Conservation (phyloP, 2,329 filamentous ascomycete genomes). For the Cryphonectria parasitica region DNA sequence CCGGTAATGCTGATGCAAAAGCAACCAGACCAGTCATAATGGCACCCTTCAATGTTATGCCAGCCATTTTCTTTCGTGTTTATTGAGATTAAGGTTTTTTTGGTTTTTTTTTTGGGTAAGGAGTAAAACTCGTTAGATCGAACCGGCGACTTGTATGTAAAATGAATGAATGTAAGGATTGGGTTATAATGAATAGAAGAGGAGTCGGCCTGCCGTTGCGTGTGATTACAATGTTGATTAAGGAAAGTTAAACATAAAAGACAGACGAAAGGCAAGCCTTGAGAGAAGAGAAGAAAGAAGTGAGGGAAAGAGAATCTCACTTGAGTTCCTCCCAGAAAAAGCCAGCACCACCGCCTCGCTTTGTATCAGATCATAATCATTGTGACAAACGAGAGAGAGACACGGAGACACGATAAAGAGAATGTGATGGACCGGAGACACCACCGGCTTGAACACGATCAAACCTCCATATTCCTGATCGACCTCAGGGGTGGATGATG, state of each 20-base stretch:
- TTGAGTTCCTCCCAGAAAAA: constrained; percentile 43
- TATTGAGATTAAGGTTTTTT: neutral
- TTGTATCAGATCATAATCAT: constrained; percentile 37
- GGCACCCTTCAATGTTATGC: constrained; percentile 47
- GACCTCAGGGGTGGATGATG: constrained; percentile 12
- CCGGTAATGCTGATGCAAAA: constrained; percentile 52
- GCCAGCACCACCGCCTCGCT: constrained; percentile 58
- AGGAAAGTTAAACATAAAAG: constrained; percentile 31
- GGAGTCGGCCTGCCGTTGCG: constrained; percentile 46
- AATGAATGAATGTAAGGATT: constrained; percentile 29
- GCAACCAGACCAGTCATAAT: constrained; percentile 51
- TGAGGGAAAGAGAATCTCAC: neutral
- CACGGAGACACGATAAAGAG: constrained; percentile 31
- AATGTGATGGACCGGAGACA: constrained; percentile 32
- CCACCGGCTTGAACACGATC: constrained; percentile 18
- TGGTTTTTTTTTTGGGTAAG: constrained; percentile 28
- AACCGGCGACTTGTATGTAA: constrained; percentile 28
- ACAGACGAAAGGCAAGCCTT: constrained; percentile 25
- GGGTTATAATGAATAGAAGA: constrained; percentile 34
- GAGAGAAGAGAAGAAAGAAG: constrained; percentile 35
- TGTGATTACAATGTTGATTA: constrained; percentile 40
- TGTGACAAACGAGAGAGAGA: neutral
- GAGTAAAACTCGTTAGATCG: constrained; percentile 32
- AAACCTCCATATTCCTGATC: constrained; percentile 31
- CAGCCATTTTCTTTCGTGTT: constrained; percentile 44